Base-by-base conservation (phyloP, 192 early-diverging fungal species). In the Backusella mclennaniae region DNA sequence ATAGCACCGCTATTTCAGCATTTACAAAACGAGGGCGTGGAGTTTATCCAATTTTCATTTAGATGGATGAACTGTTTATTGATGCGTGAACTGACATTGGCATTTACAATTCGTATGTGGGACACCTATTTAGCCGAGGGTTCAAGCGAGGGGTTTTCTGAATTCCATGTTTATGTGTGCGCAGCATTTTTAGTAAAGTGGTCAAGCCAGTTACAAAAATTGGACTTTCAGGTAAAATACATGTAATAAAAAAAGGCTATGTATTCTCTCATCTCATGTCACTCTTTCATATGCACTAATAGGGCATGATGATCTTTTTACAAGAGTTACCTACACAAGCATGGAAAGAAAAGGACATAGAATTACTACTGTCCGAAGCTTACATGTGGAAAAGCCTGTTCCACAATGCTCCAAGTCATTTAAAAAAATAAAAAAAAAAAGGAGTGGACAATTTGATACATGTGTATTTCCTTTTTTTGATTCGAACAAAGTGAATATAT, bases 31-130 rank as follows among this genome's bases (percentile, higher is more conserved):
- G 93, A 99, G 85, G 93, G 93, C 66, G 86, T 99, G 23, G 96
- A 99, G 77, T 99, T 97, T 81, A 96, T 99, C 69, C 97, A 98
- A 84, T 99, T 99, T 87, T 95, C 98, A 15, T 99, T 98, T 80
- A 89, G 98, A 67, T 99, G 98, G 98, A 97, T 99, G 91, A 99
- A 99, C 85, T 99, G 98, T 83, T 80, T 99, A 39, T 83, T 99
- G 79, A 97, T 99, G 96, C 90, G 98, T 42, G 98, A 99, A 83
- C 84, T 99, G 56, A 90, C 92, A 21, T 82, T 99, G 6, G 83
- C 86, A 67, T 92, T 89, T 76, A 98, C 90, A 2, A 93, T 99
- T 53, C 92, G 98, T 29, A 98, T 99, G 95, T 99, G 98, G 98
- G 98, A 99, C 79, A 97, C 97, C 36, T 99, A 99, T 81, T 80